phyloP scores from a whole-genome alignment of 192 early-diverging fungal species.

The Radiomyces spectabilis region DNA sequence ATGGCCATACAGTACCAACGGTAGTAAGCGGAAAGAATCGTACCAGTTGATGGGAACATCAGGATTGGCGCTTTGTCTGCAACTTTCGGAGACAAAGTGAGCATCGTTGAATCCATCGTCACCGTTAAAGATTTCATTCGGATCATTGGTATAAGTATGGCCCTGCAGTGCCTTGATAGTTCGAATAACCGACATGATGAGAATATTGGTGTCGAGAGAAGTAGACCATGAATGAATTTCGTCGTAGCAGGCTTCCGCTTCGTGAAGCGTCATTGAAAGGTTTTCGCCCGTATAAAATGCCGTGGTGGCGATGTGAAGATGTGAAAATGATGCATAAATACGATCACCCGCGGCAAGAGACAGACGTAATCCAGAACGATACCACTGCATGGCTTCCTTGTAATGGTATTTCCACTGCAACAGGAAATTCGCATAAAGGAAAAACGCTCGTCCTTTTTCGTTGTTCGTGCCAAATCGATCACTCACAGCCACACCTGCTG shows the following conservation, averaged over 20 bases:
- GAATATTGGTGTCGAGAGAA: not conserved
- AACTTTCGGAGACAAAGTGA: constrained; percentile 16
- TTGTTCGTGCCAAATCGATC: constrained; percentile 6
- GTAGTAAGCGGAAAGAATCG: constrained; percentile 16
- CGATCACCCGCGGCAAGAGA: constrained; percentile 14
- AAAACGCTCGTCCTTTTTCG: constrained; percentile 16
- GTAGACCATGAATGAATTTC: constrained; percentile 5
- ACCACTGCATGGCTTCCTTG: not conserved
- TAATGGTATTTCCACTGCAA: constrained; percentile 17
- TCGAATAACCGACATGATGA: constrained; percentile 10
- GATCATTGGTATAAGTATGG: constrained; percentile 5
- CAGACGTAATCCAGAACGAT: not conserved
- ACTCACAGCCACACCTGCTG: constrained; percentile 7
- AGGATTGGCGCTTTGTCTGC: constrained; percentile 10
- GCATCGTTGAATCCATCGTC: constrained; percentile 25
- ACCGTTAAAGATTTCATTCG: constrained; percentile 15
- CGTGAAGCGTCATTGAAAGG: constrained; percentile 2
- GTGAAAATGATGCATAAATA: constrained; percentile 18
- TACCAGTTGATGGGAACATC: constrained; percentile 24
- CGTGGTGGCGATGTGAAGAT: constrained; percentile 9
- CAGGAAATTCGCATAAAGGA: constrained; percentile 14
- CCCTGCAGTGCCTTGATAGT: constrained; percentile 22
- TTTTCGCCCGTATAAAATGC: constrained; percentile 5
- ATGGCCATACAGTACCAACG: constrained; percentile 21
- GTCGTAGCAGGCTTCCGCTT: constrained; percentile 15